Evolutionary conservation across 352 stramenopile species (phyloP).

Genomic region (Phytophthora megakarya): DNA sequence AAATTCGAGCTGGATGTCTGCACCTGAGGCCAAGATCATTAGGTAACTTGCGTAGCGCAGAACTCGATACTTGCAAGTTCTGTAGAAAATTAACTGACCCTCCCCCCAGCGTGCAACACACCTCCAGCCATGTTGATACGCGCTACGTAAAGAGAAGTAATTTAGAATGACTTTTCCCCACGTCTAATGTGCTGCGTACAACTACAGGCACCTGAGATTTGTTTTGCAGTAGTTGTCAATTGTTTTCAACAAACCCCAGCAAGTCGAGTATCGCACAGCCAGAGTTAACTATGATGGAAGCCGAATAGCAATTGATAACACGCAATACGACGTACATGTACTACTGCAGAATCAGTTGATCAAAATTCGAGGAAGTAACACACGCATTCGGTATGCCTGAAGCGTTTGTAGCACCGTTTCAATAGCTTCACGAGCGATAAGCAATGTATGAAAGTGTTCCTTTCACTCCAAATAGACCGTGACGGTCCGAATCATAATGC

Average conservation of each 20-base stretch:
- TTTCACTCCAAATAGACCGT: conserved; percentile 1
- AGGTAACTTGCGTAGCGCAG: conserved; percentile 48
- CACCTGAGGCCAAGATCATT: conserved; percentile 34
- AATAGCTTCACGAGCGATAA: neutral
- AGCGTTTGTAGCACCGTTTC: neutral
- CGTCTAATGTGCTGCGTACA: no score
- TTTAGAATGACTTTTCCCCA: conserved; percentile 3
- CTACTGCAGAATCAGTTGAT: conserved; percentile 11
- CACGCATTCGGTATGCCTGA: conserved; percentile 6
- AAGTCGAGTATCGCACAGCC: conserved; percentile 1
- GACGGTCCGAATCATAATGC: neutral
- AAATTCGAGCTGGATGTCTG: conserved; percentile 30
- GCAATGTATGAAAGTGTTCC: neutral
- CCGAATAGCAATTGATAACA: conserved; percentile 1
- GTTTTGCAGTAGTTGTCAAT: conserved; percentile 5
- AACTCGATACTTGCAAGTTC: conserved; percentile 46
- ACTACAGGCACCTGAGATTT: no score
- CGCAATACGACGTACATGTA: conserved; percentile 5
- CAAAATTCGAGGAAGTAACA: neutral
- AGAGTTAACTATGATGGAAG: neutral
- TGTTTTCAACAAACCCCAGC: conserved; percentile 9
- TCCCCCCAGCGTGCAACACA: conserved; percentile 21
- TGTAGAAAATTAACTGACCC: conserved; percentile 37
- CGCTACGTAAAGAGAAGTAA: neutral
- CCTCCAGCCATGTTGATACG: conserved; percentile 6